These are phyloP conservation scores for Silene coronaria DNA, from an alignment of 179 eudicot species.

Conservation along the genomic window DNA sequence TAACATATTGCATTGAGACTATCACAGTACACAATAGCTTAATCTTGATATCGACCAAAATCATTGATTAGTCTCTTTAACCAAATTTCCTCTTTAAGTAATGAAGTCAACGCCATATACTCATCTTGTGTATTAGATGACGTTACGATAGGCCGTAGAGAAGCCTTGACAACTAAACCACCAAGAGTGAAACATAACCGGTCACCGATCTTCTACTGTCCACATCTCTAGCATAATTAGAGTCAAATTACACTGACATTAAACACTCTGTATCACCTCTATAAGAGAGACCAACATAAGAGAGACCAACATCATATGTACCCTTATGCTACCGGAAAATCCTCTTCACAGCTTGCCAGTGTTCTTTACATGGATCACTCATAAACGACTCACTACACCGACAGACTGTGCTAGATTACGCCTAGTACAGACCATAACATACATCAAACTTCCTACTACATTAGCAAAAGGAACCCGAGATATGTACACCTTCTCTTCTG, in stretches of 20 bases:
- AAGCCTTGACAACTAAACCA: too few relatives aligned
- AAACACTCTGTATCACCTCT: neutral
- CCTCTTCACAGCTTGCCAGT: neutral
- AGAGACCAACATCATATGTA: neutral
- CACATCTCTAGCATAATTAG: neutral
- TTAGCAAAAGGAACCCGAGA: neutral
- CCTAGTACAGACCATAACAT: neutral
- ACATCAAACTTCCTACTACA: neutral
- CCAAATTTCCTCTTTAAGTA: too few relatives aligned
- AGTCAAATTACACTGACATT: neutral
- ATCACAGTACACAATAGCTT: too few relatives aligned
- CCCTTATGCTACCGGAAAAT: neutral
- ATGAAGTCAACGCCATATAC: too few relatives aligned
- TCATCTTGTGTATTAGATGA: too few relatives aligned
- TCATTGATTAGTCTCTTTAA: too few relatives aligned
- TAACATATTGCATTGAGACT: too few relatives aligned
- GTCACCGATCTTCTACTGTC: neutral
- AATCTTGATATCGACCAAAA: too few relatives aligned
- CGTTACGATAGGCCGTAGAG: too few relatives aligned
- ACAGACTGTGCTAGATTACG: neutral
- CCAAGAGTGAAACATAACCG: neutral
- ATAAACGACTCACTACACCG: neutral
- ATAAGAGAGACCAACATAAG: too few relatives aligned
- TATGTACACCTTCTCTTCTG: too few relatives aligned
- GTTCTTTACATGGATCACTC: neutral